Percentiles rank a stretch among this genome's conserved stretches.
Evolutionary conservation across 306 rosid species (phyloP).

Genomic region (Rubus idaeus): DNA sequence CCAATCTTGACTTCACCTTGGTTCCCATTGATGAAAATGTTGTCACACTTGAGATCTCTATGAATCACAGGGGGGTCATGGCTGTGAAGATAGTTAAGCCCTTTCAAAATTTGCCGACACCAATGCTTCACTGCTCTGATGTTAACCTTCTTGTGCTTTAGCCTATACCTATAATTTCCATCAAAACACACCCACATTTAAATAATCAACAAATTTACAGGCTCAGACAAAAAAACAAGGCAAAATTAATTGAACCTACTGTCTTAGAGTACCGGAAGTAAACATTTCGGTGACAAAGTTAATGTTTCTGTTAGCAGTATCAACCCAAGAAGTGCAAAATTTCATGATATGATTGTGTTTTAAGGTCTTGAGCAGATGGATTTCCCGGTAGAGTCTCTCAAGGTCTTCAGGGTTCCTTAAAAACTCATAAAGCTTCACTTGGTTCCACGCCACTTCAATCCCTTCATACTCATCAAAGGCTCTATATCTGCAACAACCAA

Average conservation of each 20-base stretch:
- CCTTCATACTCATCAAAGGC: conserved; percentile 97
- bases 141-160: conserved; percentile 74
- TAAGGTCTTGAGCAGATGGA: conserved; percentile 91
- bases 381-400: conserved; percentile 83
- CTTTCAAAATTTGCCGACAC: conserved; percentile 94
- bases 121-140: conserved; percentile 95
- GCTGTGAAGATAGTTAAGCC: conserved; percentile 87
- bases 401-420: conserved; percentile 79
- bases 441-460: conserved; percentile 99
- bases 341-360: conserved; percentile 89
- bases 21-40: conserved; percentile 93
- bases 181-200: conserved; percentile 30
- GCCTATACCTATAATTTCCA: conserved; percentile 61
- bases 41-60: conserved; percentile 98
- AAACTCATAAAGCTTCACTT: conserved; percentile 83
- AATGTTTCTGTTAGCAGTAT: conserved; percentile 67
- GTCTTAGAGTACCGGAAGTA: conserved; percentile 96
- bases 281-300: conserved; percentile 99
- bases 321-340: conserved; percentile 94
- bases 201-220: conserved; percentile 1
- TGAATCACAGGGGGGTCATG: conserved; percentile 92
- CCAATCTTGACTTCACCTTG: conserved; percentile 99
- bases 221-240: conserved; percentile 1
- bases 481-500: conserved; percentile 57
- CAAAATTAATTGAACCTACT: conserved; percentile 47